Percentiles rank a stretch among this genome's conserved stretches.
phyloP scores from a whole-genome alignment of 1,139 yeast genomes.

The Blastobotrys arbuscula region DNA sequence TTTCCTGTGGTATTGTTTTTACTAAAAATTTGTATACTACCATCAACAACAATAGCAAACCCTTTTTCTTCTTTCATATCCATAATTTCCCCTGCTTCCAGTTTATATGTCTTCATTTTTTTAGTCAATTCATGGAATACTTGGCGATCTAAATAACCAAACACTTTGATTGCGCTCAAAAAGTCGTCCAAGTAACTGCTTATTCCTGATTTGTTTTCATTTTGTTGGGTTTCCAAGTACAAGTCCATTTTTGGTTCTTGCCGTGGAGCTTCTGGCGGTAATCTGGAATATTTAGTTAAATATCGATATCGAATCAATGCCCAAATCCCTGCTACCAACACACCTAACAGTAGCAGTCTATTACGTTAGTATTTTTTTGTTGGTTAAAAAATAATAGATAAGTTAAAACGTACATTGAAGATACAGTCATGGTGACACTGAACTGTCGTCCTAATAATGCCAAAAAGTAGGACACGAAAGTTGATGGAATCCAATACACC shows the following conservation, averaged over 20 bases:
- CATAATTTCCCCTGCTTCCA: slow-evolving; percentile 71
- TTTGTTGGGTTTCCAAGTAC: slow-evolving; percentile 35
- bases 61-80: slow-evolving; percentile 72
- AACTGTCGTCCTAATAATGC: slow-evolving; percentile 23
- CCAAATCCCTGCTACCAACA: slow-evolving; percentile 28
- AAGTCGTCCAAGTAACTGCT: slow-evolving; percentile 79
- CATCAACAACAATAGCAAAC: slow-evolving; percentile 92
- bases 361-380: background rate
- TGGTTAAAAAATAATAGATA: background rate
- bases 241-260: slow-evolving; percentile 43
- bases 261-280: slow-evolving; percentile 44
- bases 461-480: slow-evolving; percentile 16
- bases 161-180: slow-evolving; percentile 82
- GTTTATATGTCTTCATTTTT: slow-evolving; percentile 83
- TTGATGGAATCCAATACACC: slow-evolving; percentile 18
- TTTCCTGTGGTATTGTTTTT: slow-evolving; percentile 36
- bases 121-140: slow-evolving; percentile 91
- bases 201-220: slow-evolving; percentile 39
- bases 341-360: slow-evolving; percentile 21
- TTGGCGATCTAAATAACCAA: slow-evolving; percentile 84
- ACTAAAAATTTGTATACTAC: slow-evolving; percentile 74
- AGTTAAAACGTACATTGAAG: slow-evolving; percentile 24
- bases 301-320: slow-evolving; percentile 46
- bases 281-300: slow-evolving; percentile 47
- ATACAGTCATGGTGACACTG: slow-evolving; percentile 27